Conservation (phyloP, 139 green algal species). For the Tetraselmis striata region DNA sequence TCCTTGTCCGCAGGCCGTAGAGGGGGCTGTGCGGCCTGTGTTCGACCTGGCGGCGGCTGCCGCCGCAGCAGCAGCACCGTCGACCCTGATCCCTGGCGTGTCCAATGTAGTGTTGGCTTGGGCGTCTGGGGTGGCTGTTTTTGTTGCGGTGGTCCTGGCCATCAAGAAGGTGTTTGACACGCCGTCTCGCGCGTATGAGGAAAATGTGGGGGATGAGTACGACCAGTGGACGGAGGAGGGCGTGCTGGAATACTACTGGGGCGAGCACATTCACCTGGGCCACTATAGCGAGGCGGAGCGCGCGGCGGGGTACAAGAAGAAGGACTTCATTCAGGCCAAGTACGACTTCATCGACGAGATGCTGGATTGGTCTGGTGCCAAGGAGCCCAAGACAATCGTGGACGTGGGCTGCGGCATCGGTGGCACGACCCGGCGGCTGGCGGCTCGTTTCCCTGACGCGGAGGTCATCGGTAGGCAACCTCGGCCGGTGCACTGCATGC, state of each 20-base stretch:
- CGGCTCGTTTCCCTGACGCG: slow-evolving; percentile 58
- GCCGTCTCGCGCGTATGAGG: slow-evolving; percentile 66
- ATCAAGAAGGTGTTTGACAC: slow-evolving; percentile 66
- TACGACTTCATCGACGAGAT: slow-evolving; percentile 88
- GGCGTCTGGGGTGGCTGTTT: background rate
- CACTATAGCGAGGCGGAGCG: slow-evolving; percentile 76
- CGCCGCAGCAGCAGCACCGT: too few species aligned
- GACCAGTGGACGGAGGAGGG: slow-evolving; percentile 86
- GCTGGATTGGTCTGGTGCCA: slow-evolving; percentile 46
- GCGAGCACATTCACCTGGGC: slow-evolving; percentile 93
- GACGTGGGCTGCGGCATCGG: slow-evolving; percentile 94
- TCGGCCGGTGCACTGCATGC: too few species aligned
- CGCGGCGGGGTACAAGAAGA: slow-evolving; percentile 65
- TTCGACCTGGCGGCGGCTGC: background rate
- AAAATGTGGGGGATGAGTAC: slow-evolving; percentile 88
- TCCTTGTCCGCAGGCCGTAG: too few species aligned
- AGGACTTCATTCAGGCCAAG: slow-evolving; percentile 88
- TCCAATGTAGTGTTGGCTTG: background rate
- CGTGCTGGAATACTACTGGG: slow-evolving; percentile 83
- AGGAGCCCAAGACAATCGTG: slow-evolving; percentile 55
- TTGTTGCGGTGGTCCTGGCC: background rate
- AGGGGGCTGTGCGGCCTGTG: too few species aligned
- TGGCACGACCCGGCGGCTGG: slow-evolving; percentile 76
- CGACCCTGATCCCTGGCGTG: background rate
- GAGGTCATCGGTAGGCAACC: slow-evolving; percentile 68